Base-by-base conservation (phyloP, 2,329 filamentous ascomycete species). In the Rachicladosporium sp. region DNA sequence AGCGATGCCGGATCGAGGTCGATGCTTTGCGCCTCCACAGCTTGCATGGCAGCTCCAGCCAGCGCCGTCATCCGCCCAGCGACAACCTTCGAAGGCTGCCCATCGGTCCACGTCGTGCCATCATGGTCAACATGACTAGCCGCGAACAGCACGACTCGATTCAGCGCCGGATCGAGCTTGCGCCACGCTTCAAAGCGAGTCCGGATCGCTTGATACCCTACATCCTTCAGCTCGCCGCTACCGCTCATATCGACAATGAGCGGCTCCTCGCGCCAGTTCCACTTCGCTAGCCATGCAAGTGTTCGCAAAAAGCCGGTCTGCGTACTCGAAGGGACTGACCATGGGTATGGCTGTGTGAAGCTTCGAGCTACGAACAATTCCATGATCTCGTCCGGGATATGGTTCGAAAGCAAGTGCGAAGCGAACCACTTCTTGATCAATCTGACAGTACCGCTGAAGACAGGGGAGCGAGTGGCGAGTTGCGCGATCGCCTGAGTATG, bases 341-440 rank as follows among this genome's bases (percentile, higher is more conserved):
- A 95, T 0, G 91, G 87, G 48, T 83, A 78, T 0, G 87, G 82
- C 36, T 82, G 76, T 6, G 91, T 66, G 64, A 96, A 98, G 10
- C 78, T 76, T 37, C 79, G 78, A 2, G 82, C 71, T 9, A 80
- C 82, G 36, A 95, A 65, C 10, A 98, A 73, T 63, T 98, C 91
- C 43, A 95, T 73, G 34, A 94, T 67, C 57, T 93, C 86, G 29
- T 85, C 78, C 23, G 73, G 70, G 49, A 96, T 70, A 58, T 95
- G 83, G 10, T 71, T 71, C 3, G 74, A 68, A 6, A 98, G 75
- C 49, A 93, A 79, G 58, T 98, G 91, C 2, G 74, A 72, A 47
- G 76, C 73, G 60, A 94, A 91, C 91, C 91, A 98, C 54, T 78
- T 75, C 65, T 96, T 96, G 33, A 83, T 71, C 2, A 96, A 68